Evolutionary conservation across 371 early-diverging fungal species (phyloP).

Genomic region (Mortierella sp.): DNA sequence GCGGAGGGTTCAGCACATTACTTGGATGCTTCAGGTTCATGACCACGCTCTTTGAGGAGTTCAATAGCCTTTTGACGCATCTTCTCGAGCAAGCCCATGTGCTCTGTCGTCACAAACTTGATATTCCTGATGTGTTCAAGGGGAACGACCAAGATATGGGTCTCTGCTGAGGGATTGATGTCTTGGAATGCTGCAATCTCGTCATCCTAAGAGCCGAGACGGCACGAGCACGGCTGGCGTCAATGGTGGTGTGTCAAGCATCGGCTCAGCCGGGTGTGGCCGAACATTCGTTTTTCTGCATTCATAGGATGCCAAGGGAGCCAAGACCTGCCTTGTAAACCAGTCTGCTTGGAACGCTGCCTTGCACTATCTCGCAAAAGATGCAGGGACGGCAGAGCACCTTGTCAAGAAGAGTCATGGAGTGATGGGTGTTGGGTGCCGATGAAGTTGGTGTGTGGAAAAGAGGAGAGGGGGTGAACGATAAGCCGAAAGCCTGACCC

Average conservation of each 20-base stretch:
- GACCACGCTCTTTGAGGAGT: conserved; percentile 28
- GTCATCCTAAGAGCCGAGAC: conserved; percentile 52
- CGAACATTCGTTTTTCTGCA: too few species aligned
- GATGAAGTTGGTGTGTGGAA: too few species aligned
- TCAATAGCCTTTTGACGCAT: conserved; percentile 38
- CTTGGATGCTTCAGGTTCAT: conserved; percentile 37
- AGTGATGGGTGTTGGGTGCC: neutral
- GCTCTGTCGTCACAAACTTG: conserved; percentile 28
- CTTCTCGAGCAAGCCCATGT: conserved; percentile 26
- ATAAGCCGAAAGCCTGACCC: too few species aligned
- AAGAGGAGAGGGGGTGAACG: too few species aligned
- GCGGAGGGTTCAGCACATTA: neutral
- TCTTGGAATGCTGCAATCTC: conserved; percentile 63
- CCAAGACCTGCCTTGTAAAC: conserved; percentile 35
- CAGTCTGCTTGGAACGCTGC: conserved; percentile 21
- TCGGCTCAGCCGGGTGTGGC: too few species aligned
- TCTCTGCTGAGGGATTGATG: conserved; percentile 58
- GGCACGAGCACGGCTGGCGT: too few species aligned
- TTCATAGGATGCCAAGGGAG: too few species aligned
- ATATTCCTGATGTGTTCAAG: conserved; percentile 51
- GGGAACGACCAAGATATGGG: conserved; percentile 64
- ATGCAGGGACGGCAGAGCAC: conserved; percentile 46
- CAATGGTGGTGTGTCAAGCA: too few species aligned
- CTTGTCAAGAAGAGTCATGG: conserved; percentile 37
- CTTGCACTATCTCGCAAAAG: conserved; percentile 45